Evolutionary conservation across 257 asterid genomes (phyloP).

Genomic region (Coffea canephora): DNA sequence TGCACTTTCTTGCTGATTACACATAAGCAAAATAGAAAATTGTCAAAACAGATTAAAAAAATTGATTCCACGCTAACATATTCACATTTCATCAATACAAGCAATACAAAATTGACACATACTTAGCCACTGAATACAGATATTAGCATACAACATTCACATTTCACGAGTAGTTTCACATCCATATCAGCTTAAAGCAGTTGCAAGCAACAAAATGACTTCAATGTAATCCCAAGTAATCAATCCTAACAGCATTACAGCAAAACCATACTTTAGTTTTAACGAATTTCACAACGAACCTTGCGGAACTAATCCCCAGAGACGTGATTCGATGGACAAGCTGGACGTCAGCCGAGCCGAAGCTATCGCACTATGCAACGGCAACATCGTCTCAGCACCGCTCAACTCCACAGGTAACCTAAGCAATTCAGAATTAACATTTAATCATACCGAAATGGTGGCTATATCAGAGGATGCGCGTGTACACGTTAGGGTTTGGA

Average conservation of each 20-base stretch:
- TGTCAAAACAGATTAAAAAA: not conserved
- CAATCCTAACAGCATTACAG: not conserved
- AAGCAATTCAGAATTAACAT: slow-evolving; percentile 15
- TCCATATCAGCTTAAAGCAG: not conserved
- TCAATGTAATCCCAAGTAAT: slow-evolving; percentile 1
- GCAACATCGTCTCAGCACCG: slow-evolving; percentile 52
- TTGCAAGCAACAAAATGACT: not conserved
- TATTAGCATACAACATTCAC: not conserved
- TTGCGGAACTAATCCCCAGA: slow-evolving; percentile 64
- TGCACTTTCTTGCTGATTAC: not conserved
- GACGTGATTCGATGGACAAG: slow-evolving; percentile 49
- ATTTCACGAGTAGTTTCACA: no score
- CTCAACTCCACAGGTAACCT: slow-evolving; percentile 65
- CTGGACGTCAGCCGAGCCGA: slow-evolving; percentile 53
- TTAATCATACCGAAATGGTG: not conserved
- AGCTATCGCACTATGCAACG: slow-evolving; percentile 64
- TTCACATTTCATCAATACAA: not conserved
- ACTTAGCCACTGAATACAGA: not conserved
- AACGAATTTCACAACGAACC: slow-evolving; percentile 27
- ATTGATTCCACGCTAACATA: not conserved
- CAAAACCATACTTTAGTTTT: not conserved
- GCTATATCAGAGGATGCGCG: not conserved
- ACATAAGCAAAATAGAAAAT: not conserved
- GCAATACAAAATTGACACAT: not conserved
- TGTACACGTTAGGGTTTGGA: no score